A percentile compares a stretch with the other conserved stretches of the same genome.
These are phyloP conservation scores for Paracoccidioides lutzii DNA, from an alignment of 2,329 filamentous ascomycete species.

Conservation along the genomic window DNA sequence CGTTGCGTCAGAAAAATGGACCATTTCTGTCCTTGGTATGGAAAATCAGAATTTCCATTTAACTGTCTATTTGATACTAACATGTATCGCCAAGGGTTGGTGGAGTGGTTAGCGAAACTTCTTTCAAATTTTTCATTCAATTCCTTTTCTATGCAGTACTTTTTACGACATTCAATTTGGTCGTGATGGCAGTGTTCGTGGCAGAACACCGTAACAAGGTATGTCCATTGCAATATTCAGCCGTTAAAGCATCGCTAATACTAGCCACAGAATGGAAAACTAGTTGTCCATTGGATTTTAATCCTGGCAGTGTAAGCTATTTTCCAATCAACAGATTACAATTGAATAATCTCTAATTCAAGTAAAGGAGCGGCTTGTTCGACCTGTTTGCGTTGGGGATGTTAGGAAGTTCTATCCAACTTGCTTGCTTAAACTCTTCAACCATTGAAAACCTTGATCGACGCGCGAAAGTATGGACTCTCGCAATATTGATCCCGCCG, in stretches of 20 bases:
- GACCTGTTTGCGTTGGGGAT: conserved; percentile 69
- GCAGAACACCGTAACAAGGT: conserved; percentile 40
- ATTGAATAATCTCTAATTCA: conserved; percentile 8
- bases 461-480: conserved; percentile 49
- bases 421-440: conserved; percentile 61
- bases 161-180: conserved; percentile 53
- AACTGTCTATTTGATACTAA: not conserved
- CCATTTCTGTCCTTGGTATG: conserved; percentile 76
- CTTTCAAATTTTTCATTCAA: conserved; percentile 87
- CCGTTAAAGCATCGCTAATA: conserved; percentile 3
- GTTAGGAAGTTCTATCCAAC: conserved; percentile 57
- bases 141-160: conserved; percentile 63
- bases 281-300: conserved; percentile 52
- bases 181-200: conserved; percentile 52
- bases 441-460: conserved; percentile 67
- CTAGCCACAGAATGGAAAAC: conserved; percentile 19
- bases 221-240: conserved; percentile 11
- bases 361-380: conserved; percentile 50
- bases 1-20: conserved; percentile 85
- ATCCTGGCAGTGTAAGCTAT: conserved; percentile 46
- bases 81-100: conserved; percentile 52
- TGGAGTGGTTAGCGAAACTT: conserved; percentile 72
- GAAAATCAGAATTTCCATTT: not conserved
- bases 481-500: conserved; percentile 60
- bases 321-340: not conserved